Conservation (phyloP, 495 filamentous ascomycete species). For the Ramalina intermedia region DNA sequence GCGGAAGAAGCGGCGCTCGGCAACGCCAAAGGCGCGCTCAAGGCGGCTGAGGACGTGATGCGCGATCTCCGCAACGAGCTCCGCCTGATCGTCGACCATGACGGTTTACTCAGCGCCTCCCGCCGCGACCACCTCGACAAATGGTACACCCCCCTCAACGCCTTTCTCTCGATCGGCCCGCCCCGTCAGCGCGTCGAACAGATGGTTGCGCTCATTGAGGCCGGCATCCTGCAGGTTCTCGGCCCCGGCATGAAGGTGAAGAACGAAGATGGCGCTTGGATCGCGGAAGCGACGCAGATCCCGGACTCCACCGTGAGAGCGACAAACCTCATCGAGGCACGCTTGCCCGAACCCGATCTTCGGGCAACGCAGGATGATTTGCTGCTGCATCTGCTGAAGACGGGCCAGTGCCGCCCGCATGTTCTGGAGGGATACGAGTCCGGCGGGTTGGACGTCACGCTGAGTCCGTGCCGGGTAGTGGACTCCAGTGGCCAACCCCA, state of each 20-base stretch:
- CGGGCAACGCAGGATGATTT: slow-evolving; percentile 9
- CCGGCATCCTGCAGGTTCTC: slow-evolving; percentile 10
- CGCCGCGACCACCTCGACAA: slow-evolving; percentile 4
- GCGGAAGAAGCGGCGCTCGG: slow-evolving; percentile 7
- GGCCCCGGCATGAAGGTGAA: slow-evolving; percentile 8
- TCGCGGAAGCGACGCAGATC: slow-evolving; percentile 7
- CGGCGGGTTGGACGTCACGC: not conserved
- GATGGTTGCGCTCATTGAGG: slow-evolving; percentile 11
- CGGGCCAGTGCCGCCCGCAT: slow-evolving; percentile 11
- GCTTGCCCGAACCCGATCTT: slow-evolving; percentile 11
- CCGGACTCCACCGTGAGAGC: not conserved
- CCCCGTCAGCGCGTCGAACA: slow-evolving; percentile 10
- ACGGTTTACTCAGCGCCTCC: slow-evolving; percentile 3
- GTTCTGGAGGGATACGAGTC: not conserved
- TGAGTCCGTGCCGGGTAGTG: not conserved
- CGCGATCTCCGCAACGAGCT: slow-evolving; percentile 15
- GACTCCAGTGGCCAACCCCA: not conserved
- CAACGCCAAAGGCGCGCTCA: slow-evolving; percentile 11
- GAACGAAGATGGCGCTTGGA: slow-evolving; percentile 8
- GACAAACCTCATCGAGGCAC: slow-evolving; percentile 13
- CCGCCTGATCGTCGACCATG: slow-evolving; percentile 7
- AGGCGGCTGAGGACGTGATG: slow-evolving; percentile 12
- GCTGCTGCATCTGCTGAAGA: slow-evolving; percentile 7
- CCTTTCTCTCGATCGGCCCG: slow-evolving; percentile 9
- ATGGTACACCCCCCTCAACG: slow-evolving; percentile 8